Evolutionary conservation across 257 asterid genomes (phyloP), one percentile per base, ranked within the genome.

Genomic region (Petrea volubilis): DNA sequence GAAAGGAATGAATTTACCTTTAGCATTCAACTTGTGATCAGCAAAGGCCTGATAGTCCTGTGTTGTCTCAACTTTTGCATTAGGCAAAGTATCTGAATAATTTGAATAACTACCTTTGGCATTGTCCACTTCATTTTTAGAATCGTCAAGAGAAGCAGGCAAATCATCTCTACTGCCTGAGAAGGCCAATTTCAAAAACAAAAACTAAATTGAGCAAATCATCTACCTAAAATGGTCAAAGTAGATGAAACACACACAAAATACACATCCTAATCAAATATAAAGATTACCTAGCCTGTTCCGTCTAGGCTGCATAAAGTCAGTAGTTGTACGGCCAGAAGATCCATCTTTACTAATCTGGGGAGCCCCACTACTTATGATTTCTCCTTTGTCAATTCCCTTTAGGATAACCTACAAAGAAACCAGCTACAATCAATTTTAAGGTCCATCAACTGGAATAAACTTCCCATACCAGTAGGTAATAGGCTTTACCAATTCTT

Each of bases 361-460:
- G 28, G 93, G 96, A 59, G 90, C 98, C 46, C 96, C 96, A 84
- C 98, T 94, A 73, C 91, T 83, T 20, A 67, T 56, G 40, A 95
- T 81, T 67, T 95, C 99, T 60, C 92, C 99, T 56, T 87, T 81
- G 73, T 95, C 98, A 75, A 95, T 95, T 50, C 97, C 98, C 77
- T 88, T 87, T 62, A 92, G 81, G 78, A 88, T 79, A 77, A 68
- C 88, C 99, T 95, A 78, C 67, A 71, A 60, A 33, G 29, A 56
- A 31, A 67, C n/a, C 23, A 38, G 6, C 40, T 46, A 53, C 51
- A 73, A 58, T 51, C 73, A 80, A 43, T n/a, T 60, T 76, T 36
- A 72, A 40, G 23, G 11, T 23, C 51, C 64, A 53, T 21, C 52
- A 38, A 33, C 62, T 33, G 46, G 60, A 2, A 56, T 18, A 28